Evolutionary conservation across 768 basidiomycete genomes (phyloP).

Genomic region (Pisolithus orientalis): DNA sequence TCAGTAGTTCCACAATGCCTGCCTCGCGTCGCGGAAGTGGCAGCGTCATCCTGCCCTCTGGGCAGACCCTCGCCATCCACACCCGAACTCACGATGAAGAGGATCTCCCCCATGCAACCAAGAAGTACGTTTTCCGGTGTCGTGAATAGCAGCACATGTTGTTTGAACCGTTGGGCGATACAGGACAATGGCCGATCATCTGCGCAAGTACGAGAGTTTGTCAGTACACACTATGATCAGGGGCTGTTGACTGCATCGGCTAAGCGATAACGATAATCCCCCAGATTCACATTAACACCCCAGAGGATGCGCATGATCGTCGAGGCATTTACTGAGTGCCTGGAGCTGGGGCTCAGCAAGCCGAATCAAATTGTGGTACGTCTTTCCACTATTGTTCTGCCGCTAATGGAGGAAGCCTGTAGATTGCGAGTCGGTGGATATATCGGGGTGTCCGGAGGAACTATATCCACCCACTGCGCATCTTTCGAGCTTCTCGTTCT

Average conservation of each 20-base stretch:
- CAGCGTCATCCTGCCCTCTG: slow-evolving; percentile 62
- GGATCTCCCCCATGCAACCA: slow-evolving; percentile 88
- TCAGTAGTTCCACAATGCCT: slow-evolving; percentile 37
- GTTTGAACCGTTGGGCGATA: slow-evolving; percentile 7
- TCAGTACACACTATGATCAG: slow-evolving; percentile 36
- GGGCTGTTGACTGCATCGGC: slow-evolving; percentile 6
- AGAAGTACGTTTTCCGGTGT: slow-evolving; percentile 51
- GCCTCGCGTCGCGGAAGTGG: slow-evolving; percentile 75
- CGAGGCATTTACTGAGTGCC: slow-evolving; percentile 88
- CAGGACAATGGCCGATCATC: slow-evolving; percentile 91
- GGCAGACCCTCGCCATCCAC: slow-evolving; percentile 79
- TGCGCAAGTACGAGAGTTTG: slow-evolving; percentile 85
- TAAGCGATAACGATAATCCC: not conserved
- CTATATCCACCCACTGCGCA: not conserved
- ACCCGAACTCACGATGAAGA: slow-evolving; percentile 85
- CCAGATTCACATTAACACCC: slow-evolving; percentile 79
- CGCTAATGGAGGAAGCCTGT: not conserved
- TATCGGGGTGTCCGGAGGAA: not conserved
- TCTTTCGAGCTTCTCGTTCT: not conserved
- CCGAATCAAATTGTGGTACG: slow-evolving; percentile 82
- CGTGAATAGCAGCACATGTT: not conserved
- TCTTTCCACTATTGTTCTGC: slow-evolving; percentile 13
- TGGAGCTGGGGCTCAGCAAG: slow-evolving; percentile 82
- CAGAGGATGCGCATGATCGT: slow-evolving; percentile 96
- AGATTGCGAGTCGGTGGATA: not conserved